Base-by-base conservation (phyloP, 2,329 filamentous ascomycete genomes). In the Diaporthe nobilis region DNA sequence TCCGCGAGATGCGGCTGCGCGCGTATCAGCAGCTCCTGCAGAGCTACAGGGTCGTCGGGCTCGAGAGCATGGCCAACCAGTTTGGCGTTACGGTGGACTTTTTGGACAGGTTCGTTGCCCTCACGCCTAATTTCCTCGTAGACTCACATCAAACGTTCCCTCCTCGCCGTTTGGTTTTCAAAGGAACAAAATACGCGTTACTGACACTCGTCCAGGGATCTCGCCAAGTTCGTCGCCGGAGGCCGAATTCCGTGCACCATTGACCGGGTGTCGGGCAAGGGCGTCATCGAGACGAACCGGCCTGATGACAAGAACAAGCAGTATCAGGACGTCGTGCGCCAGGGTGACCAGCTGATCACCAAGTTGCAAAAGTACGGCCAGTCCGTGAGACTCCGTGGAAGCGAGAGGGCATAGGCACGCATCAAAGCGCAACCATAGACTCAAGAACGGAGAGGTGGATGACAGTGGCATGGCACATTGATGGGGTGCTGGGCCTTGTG, bases 221-320 rank as follows among this genome's bases (percentile, higher is more conserved):
- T 99, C 75, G 96, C 96, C 83, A 97, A 95, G 82, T 99, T 99
- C 86, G 98, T 99, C 82, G 97, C 97, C 22, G 95, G 93, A 78
- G 95, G 96, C 83, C 93, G 96, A 80, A 96, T 99, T 82, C 93
- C 96, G 71, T 98, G 97, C 89, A 98, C 96, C 34, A 98, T 99
- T 81, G 97, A 99, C 86, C 94, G 97, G 73, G 97, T 99, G 78
- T 95, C 96, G 76, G 97, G 96, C 79, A 97, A 97, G 85, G 96
- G 96, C 71, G 94, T 98, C 80, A 98, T 99, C 81, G 97, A 98
- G 90, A 99, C 97, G 60, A 98, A 98, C 87, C 91, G 97, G 73
- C 96, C 96, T 12, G 97, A 98, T 84, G 96, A 98, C 88, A 99
- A 99, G 92, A 98, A 98, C 90, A 98, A 98, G 90, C 97, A 99